These are phyloP conservation scores for Beauveria caledonica DNA, from an alignment of 2,329 filamentous ascomycete species.

Conservation along the genomic window DNA sequence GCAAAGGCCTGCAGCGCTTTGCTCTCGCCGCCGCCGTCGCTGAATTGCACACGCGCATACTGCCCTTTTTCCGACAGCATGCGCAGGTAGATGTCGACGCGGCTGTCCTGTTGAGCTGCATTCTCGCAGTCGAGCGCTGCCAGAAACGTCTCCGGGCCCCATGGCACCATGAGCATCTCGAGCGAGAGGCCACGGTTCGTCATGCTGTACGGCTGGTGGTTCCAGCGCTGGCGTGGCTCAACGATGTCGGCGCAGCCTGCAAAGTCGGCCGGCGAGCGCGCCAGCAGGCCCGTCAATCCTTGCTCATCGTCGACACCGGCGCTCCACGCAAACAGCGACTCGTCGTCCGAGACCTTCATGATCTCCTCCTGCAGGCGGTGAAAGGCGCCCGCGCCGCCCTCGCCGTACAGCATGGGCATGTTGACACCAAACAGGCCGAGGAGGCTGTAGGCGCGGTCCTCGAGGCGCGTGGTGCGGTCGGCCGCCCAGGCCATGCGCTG, in stretches of 20 bases:
- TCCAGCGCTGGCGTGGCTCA: neutral
- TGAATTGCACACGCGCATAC: neutral
- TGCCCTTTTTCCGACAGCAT: neutral
- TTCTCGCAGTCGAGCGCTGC: constrained; percentile 9
- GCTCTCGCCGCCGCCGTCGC: neutral
- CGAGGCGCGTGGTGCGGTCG: constrained; percentile 14
- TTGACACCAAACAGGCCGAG: constrained; percentile 19
- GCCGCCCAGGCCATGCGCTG: constrained; percentile 20
- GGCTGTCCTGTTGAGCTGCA: neutral
- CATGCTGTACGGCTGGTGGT: constrained; percentile 3
- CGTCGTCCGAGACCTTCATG: constrained; percentile 15
- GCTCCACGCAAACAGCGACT: constrained; percentile 19
- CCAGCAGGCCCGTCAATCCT: neutral
- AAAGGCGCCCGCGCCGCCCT: constrained; percentile 13
- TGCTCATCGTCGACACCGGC: too few species aligned
- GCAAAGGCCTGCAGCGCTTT: neutral
- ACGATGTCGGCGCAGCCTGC: neutral
- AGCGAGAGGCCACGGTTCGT: constrained; percentile 11
- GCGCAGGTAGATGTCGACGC: constrained; percentile 9
- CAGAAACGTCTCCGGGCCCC: constrained; percentile 10
- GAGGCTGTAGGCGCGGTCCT: constrained; percentile 20
- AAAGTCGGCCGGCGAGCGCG: neutral
- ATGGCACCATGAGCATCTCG: constrained; percentile 8
- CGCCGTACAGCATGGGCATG: constrained; percentile 21
- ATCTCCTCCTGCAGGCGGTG: constrained; percentile 19